Base-by-base conservation (phyloP, 2,329 filamentous ascomycete species). In the Aspergillus ruber region DNA sequence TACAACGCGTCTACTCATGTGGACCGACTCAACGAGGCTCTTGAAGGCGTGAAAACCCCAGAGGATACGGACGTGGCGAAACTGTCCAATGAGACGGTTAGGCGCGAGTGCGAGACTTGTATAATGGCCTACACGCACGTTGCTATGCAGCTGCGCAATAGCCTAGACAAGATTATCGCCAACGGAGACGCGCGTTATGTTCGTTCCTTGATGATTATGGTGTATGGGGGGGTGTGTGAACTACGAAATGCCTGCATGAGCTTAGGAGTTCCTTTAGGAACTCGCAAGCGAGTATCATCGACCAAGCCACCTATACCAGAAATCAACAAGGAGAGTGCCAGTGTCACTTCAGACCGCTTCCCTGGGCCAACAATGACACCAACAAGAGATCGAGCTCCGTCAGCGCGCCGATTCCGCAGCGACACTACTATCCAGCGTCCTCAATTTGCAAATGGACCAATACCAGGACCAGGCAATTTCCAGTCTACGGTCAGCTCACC, bases 211-310 rank as follows among this genome's bases (percentile, higher is more conserved):
- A 73, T 84, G 65, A 71, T 82, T 32, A 74, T 80, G 52, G 73
- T 82, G 32, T 81, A 80, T 55, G 75, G 76, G 42, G 78, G 79
- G 51, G 61, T 82, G 43, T 65, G 80, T 41, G 81, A 84, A 60
- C 69, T 81, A 50, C 76, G 78, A 44, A 83, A 83, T 59, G 77
- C 79, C 36, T 80, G 78, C 58, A 67, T 70, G 18, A 69, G 73
- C 45, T 68, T 83, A 43, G 75, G 75, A 23, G 67, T 72, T 44
- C 68, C 67, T 27, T 57, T 72, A 32, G 59, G 60, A 43, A 46
- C 51, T 39, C 60, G 61, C 46, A 63, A 64, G 47, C 59, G 58
- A 27, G 25, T 43, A n/a, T 48, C 61, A 49, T 50, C 59, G 23
- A 55, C 54, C 21, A 67, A 60, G 23, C 59, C 56, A 23, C 46